Evolutionary conservation across 2,329 filamentous ascomycete species (phyloP).

Genomic region (Lasiodiplodia gonubiensis): DNA sequence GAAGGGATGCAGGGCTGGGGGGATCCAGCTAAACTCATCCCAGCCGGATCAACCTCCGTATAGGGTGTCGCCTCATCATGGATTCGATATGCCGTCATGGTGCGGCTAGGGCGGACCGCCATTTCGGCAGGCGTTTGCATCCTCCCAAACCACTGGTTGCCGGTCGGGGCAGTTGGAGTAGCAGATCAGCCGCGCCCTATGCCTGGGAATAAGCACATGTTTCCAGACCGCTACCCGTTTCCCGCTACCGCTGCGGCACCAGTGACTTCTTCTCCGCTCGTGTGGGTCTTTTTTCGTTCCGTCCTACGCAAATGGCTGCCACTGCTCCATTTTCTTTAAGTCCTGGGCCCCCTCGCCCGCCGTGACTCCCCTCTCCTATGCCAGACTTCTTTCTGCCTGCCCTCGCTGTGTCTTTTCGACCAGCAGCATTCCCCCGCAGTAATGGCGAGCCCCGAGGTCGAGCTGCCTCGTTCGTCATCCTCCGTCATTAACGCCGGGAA

Average conservation of each 20-base stretch:
- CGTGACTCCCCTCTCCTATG: background rate
- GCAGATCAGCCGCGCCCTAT: slow-evolving; percentile 18
- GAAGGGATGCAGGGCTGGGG: background rate
- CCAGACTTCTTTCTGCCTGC: slow-evolving; percentile 5
- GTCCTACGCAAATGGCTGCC: slow-evolving; percentile 15
- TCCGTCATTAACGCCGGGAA: slow-evolving; percentile 30
- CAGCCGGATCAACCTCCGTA: background rate
- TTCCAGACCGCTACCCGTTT: slow-evolving; percentile 25
- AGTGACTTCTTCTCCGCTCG: slow-evolving; percentile 17
- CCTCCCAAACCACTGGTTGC: slow-evolving; percentile 7
- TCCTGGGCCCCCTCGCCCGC: slow-evolving; percentile 21
- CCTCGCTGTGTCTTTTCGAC: slow-evolving; percentile 24
- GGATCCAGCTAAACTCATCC: background rate
- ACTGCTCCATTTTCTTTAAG: slow-evolving; percentile 6
- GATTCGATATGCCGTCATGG: slow-evolving; percentile 13
- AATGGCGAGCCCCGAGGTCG: slow-evolving; percentile 48
- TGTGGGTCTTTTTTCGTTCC: slow-evolving; percentile 25
- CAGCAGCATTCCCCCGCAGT: slow-evolving; percentile 19
- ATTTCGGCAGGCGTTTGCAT: slow-evolving; percentile 6
- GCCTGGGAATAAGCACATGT: slow-evolving; percentile 22
- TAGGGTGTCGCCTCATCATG: background rate
- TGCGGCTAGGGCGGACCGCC: slow-evolving; percentile 7
- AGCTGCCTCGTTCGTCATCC: slow-evolving; percentile 37
- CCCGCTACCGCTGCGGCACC: slow-evolving; percentile 17
- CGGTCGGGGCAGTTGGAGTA: slow-evolving; percentile 19